A percentile compares a stretch with the other conserved stretches of the same genome.
Evolutionary conservation across 2,329 filamentous ascomycete genomes (phyloP).

Genomic region (Fusarium guadeloupense): DNA sequence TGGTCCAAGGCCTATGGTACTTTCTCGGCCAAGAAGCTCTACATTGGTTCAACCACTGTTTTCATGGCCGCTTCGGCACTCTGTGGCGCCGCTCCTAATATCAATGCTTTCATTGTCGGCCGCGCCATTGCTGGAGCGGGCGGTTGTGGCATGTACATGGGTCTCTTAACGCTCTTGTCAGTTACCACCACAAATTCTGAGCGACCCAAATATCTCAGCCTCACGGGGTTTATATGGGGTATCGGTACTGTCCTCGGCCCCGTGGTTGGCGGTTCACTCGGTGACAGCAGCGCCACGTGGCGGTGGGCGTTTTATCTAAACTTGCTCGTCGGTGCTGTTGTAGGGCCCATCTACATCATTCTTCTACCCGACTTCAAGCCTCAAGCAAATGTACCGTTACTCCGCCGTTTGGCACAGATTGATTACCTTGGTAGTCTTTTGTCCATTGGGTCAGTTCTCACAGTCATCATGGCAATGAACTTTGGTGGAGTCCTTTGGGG

Average conservation of each 20-base stretch:
- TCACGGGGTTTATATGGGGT: conserved; percentile 48
- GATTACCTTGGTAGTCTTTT: conserved; percentile 57
- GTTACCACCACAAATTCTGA: conserved; percentile 19
- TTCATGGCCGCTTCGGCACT: conserved; percentile 45
- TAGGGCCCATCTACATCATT: conserved; percentile 17
- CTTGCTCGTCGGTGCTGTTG: conserved; percentile 13
- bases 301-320: conserved; percentile 44
- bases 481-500: conserved; percentile 59
- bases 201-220: conserved; percentile 32
- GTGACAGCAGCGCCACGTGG: conserved; percentile 16
- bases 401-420: neutral
- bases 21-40: conserved; percentile 39
- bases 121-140: conserved; percentile 54
- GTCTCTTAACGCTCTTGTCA: conserved; percentile 24
- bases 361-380: conserved; percentile 16
- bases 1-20: conserved; percentile 30
- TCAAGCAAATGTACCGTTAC: neutral
- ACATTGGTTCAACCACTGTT: conserved; percentile 31
- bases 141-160: conserved; percentile 47
- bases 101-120: conserved; percentile 56
- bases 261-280: conserved; percentile 18
- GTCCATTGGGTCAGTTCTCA: conserved; percentile 51
- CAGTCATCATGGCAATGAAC: conserved; percentile 57
- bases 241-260: conserved; percentile 54
- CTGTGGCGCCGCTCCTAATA: conserved; percentile 53